Evolutionary conservation across 495 filamentous ascomycete species (phyloP).

Genomic region (Peziza echinospora): DNA sequence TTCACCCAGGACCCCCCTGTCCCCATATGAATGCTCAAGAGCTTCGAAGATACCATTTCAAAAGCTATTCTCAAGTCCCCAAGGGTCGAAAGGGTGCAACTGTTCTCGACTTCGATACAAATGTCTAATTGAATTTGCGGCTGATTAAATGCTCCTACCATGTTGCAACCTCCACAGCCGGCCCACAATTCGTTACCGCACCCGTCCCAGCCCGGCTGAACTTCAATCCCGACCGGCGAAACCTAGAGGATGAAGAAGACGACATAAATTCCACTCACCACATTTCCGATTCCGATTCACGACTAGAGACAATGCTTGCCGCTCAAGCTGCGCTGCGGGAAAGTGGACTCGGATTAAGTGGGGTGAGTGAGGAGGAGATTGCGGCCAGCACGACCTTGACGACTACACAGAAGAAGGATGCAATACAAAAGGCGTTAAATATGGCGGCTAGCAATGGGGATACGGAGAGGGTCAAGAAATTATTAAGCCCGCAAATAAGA

Average conservation of each 20-base stretch:
- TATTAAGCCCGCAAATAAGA: constrained; percentile 54
- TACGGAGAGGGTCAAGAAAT: constrained; percentile 50
- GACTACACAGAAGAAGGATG: constrained; percentile 52
- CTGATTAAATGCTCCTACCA: not conserved
- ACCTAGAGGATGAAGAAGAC: constrained; percentile 38
- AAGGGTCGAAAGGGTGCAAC: too few relatives aligned
- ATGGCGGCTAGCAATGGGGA: constrained; percentile 97
- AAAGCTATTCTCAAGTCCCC: too few relatives aligned
- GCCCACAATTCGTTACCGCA: constrained; percentile 79
- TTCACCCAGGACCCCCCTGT: too few relatives aligned
- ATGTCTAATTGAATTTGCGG: constrained; percentile 3
- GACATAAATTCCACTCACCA: constrained; percentile 1
- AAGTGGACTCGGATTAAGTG: constrained; percentile 24
- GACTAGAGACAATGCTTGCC: constrained; percentile 88
- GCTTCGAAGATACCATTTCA: too few relatives aligned
- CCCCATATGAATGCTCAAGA: too few relatives aligned
- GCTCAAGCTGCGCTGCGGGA: constrained; percentile 62
- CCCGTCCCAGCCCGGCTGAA: constrained; percentile 69
- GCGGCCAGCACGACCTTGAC: constrained; percentile 50
- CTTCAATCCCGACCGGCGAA: constrained; percentile 23
- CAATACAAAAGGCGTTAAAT: constrained; percentile 68
- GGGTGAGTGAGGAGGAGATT: constrained; percentile 61
- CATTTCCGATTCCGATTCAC: constrained; percentile 55
- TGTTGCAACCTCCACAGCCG: constrained; percentile 32
- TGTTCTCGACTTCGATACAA: not conserved